Evolutionary conservation across 192 early-diverging fungal genomes (phyloP), one percentile per base, ranked within the genome.

Genomic region (Coemansia sp.): DNA sequence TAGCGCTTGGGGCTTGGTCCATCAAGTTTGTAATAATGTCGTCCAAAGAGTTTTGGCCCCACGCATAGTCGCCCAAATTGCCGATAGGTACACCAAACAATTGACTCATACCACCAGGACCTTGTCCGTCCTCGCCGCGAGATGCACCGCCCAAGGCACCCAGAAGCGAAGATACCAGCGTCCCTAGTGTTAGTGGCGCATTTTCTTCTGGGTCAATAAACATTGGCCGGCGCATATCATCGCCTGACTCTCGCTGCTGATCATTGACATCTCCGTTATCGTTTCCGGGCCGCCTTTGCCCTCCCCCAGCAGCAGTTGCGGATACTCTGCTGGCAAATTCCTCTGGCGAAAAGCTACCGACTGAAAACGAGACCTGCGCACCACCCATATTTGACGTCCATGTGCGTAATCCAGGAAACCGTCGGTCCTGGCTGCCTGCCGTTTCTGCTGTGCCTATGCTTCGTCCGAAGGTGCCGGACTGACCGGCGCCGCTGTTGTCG

Each of bases 21-120:
- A 92, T 91, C 70, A 91, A 73, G 61, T 90, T 92, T 8, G 92
- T 87, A 46, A 98, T 91, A 58, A 98, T 92, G 68, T 92, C 89
- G 74, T 97, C 95, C 20, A 94, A 82, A 20, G 88, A 92, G 61
- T 79, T 70, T 43, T 91, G 88, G 31, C 91, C 91, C 79, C 92
- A 91, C 7, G 85, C 95, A 77, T 97, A 97, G 79, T 97, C 95
- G 46, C 86, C 85, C 29, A 88, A 83, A 51, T 90, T 83, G 31
- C 85, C 86, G 2, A 80, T 70, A n/a, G 82, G 75, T 16, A 80
- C 66, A 15, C 74, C 80, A 71, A 79, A 75, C 20, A 84, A 40
- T 2, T 74, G 63, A 13, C 52, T 59, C 18, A 30, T 39, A 12
- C 64, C 75, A 39, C 66, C 59, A 9, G 46, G 56, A 10, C 68